A percentile compares a stretch with the other conserved stretches of the same genome.
phyloP scores from a whole-genome alignment of 2,329 filamentous ascomycete genomes.

The Talaromyces sp. region DNA sequence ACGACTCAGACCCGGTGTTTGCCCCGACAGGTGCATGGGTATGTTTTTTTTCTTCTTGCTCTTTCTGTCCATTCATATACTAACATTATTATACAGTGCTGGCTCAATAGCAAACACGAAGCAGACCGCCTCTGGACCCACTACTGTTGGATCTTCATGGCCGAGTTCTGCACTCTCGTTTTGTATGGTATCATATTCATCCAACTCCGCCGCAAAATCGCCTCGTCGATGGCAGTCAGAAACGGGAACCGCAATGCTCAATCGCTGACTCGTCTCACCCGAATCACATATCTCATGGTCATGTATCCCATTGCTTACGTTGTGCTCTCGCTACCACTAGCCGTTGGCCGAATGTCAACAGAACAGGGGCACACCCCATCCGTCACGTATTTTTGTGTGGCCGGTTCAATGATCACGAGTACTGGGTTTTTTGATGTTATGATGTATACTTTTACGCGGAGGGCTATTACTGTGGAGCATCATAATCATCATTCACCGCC shows the following conservation, averaged over 20 bases:
- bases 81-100: slow-evolving; percentile 38
- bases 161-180: slow-evolving; percentile 47
- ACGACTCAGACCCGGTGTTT: slow-evolving; percentile 32
- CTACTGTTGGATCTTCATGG: slow-evolving; percentile 52
- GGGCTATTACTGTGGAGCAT: slow-evolving; percentile 49
- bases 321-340: slow-evolving; percentile 59
- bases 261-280: slow-evolving; percentile 33
- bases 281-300: slow-evolving; percentile 43
- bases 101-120: slow-evolving; percentile 42
- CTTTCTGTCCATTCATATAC: background rate
- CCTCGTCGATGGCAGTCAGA: slow-evolving; percentile 27
- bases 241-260: slow-evolving; percentile 10
- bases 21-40: slow-evolving; percentile 50
- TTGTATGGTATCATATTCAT: slow-evolving; percentile 48
- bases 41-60: slow-evolving; percentile 20
- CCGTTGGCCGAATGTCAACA: slow-evolving; percentile 43
- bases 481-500: background rate
- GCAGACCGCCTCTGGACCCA: slow-evolving; percentile 46
- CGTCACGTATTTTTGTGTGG: slow-evolving; percentile 47
- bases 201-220: slow-evolving; percentile 43
- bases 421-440: slow-evolving; percentile 57
- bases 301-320: slow-evolving; percentile 52
- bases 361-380: slow-evolving; percentile 28
- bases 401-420: slow-evolving; percentile 53
- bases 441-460: slow-evolving; percentile 55